Evolutionary conservation across 164 flowering plant genomes (phyloP).

Genomic region (Liquidambar formosana): DNA sequence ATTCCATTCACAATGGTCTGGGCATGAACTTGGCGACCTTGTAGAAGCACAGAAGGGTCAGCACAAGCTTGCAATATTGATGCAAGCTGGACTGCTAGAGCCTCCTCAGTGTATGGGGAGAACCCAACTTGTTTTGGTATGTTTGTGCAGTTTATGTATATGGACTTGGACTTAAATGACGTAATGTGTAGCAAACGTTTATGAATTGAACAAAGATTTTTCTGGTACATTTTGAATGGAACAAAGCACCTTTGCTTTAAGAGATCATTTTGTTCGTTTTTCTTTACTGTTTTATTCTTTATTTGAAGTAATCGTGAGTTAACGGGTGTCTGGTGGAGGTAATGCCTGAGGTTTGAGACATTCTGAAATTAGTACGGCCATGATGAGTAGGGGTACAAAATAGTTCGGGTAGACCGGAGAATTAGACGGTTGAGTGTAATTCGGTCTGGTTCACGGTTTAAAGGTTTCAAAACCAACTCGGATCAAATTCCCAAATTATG

Average conservation of each 20-base stretch:
- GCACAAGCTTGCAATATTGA: constrained; percentile 36
- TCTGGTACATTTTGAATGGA: neutral
- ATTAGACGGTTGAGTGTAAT: too few species aligned
- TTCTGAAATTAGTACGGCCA: too few species aligned
- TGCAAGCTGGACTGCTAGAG: constrained; percentile 23
- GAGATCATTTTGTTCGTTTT: too few species aligned
- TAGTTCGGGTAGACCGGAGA: too few species aligned
- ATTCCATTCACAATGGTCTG: constrained; percentile 60
- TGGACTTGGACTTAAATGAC: neutral
- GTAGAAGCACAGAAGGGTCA: constrained; percentile 28
- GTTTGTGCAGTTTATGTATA: neutral
- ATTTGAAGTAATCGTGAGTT: too few species aligned
- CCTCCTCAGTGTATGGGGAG: constrained; percentile 11
- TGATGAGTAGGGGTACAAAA: too few species aligned
- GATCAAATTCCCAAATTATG: too few species aligned
- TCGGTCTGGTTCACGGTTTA: too few species aligned
- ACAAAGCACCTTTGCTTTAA: neutral
- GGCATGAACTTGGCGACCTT: constrained; percentile 62
- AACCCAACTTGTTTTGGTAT: constrained; percentile 6
- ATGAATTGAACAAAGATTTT: constrained; percentile 2
- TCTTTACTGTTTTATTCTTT: too few species aligned
- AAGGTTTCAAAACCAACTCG: too few species aligned
- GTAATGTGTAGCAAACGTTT: neutral
- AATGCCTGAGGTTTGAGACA: too few species aligned
- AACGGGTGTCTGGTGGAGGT: too few species aligned